Conservation (phyloP, 208 protist species). For the Herpetomonas samuelpessoai region DNA sequence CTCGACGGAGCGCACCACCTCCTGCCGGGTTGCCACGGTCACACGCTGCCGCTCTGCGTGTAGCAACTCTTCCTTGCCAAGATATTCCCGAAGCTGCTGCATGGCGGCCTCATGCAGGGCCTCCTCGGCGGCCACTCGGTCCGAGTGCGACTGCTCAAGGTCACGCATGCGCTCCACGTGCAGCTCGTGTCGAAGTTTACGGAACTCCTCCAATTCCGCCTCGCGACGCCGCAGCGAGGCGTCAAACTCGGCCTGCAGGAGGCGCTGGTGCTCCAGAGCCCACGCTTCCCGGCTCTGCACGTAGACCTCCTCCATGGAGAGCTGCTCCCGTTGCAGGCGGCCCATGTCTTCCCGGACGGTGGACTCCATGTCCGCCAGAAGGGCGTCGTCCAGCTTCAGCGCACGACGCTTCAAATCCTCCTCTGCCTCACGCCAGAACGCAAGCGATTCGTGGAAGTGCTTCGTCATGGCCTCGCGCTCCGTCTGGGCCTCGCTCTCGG, state of each 20-base stretch:
- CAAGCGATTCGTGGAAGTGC: constrained; percentile 65
- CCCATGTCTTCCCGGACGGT: constrained; percentile 69
- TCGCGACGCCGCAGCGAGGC: constrained; percentile 40
- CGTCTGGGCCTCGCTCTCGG: constrained; percentile 50
- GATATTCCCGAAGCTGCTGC: constrained; percentile 50
- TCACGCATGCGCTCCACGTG: constrained; percentile 62
- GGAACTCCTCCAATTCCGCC: constrained; percentile 59
- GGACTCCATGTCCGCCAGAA: constrained; percentile 60
- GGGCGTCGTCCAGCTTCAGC: constrained; percentile 75
- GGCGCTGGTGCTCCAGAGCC: constrained; percentile 56
- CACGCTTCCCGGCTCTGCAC: constrained; percentile 66
- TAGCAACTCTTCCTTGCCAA: constrained; percentile 50
- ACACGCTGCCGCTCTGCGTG: constrained; percentile 39
- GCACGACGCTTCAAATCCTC: constrained; percentile 52
- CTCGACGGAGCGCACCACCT: constrained; percentile 29
- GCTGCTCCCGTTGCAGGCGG: constrained; percentile 62
- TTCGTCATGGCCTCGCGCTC: constrained; percentile 56
- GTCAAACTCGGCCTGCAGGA: constrained; percentile 58
- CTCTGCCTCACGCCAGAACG: constrained; percentile 70
- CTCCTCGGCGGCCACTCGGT: constrained; percentile 47
- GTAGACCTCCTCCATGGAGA: constrained; percentile 74
- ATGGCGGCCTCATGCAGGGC: constrained; percentile 59
- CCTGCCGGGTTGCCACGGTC: constrained; percentile 34
- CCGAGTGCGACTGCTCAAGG: constrained; percentile 50
- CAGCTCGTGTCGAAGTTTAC: constrained; percentile 41